Evolutionary conservation across 768 basidiomycete genomes (phyloP), one percentile per base, ranked within the genome.

Genomic region (Clathrus columnatus): DNA sequence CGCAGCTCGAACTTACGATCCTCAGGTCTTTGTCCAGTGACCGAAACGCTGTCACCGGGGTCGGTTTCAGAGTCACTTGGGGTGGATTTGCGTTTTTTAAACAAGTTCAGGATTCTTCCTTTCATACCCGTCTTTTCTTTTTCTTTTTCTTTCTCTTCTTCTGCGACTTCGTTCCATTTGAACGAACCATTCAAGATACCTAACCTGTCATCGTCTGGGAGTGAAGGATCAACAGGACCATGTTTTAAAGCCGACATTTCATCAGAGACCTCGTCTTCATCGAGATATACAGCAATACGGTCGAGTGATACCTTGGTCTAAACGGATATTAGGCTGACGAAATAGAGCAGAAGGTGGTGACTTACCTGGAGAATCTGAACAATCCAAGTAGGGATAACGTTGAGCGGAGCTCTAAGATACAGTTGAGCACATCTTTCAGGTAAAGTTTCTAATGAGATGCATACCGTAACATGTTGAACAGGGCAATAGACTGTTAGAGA

Each of bases 401-500:
- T 88, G 46, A 93, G 70, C 0, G 91, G 91, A 18, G 73, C 65
- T 28, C 85, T 82, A 51, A 44, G 4, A 28, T 2, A 5, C 4
- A 36, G 14, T 11, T 36, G 36, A 3, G 36, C 6, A 14, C 30
- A 14, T 36, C 2, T 36, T 36, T 4, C 14, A 3, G 10, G 11
- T n/a, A 4, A 11, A n/a, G 7, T 36, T 11, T 36, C 36, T 14
- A 10, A 16, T 11, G 6, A 5, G 21, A 28, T 59, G 58, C 70
- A n/a, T 61, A 82, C 77, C 82, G 77, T 62, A 96, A 75, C 92
- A 96, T 92, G 46, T 75, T 75, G 68, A 95, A 95, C 43, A 95
- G 67, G 0, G 90, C 80, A 30, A 96, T 86, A 0, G 91, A 75
- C 79, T 85, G 49, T 1, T 1, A 3, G 20, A 49, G 24, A 36